A percentile compares a stretch with the other conserved stretches of the same genome.
phyloP scores from a whole-genome alignment of 352 stramenopile species.

The Globisporangium canariense region DNA sequence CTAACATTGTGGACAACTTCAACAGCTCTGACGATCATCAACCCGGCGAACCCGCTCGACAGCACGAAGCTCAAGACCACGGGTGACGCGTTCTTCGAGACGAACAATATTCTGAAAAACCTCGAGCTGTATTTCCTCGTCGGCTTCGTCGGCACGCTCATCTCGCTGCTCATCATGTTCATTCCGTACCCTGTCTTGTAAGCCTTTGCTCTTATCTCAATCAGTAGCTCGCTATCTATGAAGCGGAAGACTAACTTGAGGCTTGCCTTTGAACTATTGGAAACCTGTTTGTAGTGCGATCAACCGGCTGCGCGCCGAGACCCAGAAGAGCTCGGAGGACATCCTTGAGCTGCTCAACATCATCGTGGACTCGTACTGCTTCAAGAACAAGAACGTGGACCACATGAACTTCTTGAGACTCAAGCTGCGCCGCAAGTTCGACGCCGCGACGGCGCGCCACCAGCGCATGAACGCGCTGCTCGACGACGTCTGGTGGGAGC shows the following conservation, averaged over 20 bases:
- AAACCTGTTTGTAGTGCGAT: slow-evolving; percentile 41
- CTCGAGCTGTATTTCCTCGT: slow-evolving; percentile 76
- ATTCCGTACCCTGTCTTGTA: slow-evolving; percentile 80
- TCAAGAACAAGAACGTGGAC: slow-evolving; percentile 85
- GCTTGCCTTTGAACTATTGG: background rate
- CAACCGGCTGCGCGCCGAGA: slow-evolving; percentile 46
- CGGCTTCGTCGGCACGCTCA: slow-evolving; percentile 60
- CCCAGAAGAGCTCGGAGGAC: slow-evolving; percentile 39
- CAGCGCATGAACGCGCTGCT: slow-evolving; percentile 57
- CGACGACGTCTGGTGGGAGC: slow-evolving; percentile 81
- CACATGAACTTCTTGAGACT: slow-evolving; percentile 80
- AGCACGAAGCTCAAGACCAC: slow-evolving; percentile 41
- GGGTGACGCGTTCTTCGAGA: slow-evolving; percentile 47
- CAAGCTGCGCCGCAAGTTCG: slow-evolving; percentile 74
- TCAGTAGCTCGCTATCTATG: background rate
- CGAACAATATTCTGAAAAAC: slow-evolving; percentile 67
- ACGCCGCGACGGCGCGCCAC: slow-evolving; percentile 40
- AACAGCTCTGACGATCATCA: slow-evolving; percentile 71
- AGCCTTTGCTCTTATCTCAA: slow-evolving; percentile 12
- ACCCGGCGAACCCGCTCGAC: slow-evolving; percentile 54
- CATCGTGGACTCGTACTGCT: slow-evolving; percentile 84
- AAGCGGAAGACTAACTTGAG: background rate
- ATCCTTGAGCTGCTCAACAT: slow-evolving; percentile 75
- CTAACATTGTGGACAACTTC: background rate
- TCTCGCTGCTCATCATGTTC: slow-evolving; percentile 73